These are phyloP conservation scores for Plasmodium berghei DNA, from an alignment of 169 alveolate genomes.

Conservation along the genomic window DNA sequence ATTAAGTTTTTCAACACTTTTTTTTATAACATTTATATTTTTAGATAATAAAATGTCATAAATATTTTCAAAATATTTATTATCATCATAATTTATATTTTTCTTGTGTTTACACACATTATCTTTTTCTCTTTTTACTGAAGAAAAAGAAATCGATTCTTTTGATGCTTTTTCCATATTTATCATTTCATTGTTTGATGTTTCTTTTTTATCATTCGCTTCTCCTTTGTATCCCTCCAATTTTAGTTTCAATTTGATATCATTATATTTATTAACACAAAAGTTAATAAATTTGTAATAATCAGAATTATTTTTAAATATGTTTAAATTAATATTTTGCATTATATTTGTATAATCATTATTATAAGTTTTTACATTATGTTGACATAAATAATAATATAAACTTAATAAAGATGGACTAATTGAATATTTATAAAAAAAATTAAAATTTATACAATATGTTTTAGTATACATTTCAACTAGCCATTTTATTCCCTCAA, in stretches of 20 bases:
- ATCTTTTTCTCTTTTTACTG: too few species aligned
- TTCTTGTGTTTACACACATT: not conserved
- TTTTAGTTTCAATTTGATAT: conserved; percentile 1
- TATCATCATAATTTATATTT: not conserved
- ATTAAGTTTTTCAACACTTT: conserved; percentile 37
- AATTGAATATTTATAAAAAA: conserved; percentile 43
- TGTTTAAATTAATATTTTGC: conserved; percentile 39
- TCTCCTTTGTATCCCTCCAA: not conserved
- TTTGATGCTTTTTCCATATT: not conserved
- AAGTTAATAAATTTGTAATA: conserved; percentile 57
- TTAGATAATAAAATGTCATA: conserved; percentile 56
- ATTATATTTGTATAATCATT: conserved; percentile 10
- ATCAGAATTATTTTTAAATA: conserved; percentile 60
- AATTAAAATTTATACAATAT: conserved; percentile 71
- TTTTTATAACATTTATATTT: conserved; percentile 35
- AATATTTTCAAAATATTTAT: conserved; percentile 36
- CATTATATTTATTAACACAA: conserved; percentile 41
- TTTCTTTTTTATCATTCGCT: not conserved
- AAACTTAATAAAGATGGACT: conserved; percentile 70
- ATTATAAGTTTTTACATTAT: not conserved
- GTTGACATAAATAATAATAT: conserved; percentile 35
- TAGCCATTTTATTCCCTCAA: conserved; percentile 72
- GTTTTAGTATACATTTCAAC: conserved; percentile 73
- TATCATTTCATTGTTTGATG: not conserved
- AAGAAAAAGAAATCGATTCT: not conserved